Percentiles rank a stretch among this genome's conserved stretches.
Conservation (phyloP, 805 yeast genomes). For the Myxozyma neotropica region DNA sequence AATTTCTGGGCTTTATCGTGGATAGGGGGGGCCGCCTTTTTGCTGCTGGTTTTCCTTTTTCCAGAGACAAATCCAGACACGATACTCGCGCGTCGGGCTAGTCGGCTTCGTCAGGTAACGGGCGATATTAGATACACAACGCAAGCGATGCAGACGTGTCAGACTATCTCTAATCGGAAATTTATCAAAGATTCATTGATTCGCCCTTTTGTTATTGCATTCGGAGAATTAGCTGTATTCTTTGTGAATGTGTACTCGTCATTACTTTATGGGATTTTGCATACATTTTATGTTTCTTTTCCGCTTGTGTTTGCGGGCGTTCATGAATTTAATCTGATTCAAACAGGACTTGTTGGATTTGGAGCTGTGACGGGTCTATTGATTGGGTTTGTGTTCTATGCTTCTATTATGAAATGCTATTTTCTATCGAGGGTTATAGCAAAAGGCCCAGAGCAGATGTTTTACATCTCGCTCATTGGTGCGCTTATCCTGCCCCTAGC, state of each 20-base stretch:
- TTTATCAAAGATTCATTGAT: constrained; percentile 36
- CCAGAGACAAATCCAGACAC: constrained; percentile 56
- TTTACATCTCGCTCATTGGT: constrained; percentile 11
- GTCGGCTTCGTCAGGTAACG: constrained; percentile 50
- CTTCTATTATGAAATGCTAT: not conserved
- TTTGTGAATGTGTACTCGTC: constrained; percentile 57
- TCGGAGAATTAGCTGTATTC: constrained; percentile 60
- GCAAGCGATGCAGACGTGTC: constrained; percentile 36
- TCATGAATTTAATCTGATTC: constrained; percentile 53
- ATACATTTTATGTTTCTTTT: constrained; percentile 63
- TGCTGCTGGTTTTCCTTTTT: constrained; percentile 47
- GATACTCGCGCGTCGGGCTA: constrained; percentile 53
- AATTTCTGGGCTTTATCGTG: constrained; percentile 38
- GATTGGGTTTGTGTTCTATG: constrained; percentile 27
- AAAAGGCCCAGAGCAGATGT: constrained; percentile 12
- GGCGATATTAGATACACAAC: constrained; percentile 52
- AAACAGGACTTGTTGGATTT: constrained; percentile 52
- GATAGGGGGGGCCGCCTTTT: constrained; percentile 45
- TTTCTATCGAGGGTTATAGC: not conserved
- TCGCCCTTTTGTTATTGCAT: constrained; percentile 52
- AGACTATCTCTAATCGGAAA: not conserved
- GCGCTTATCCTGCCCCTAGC: constrained; percentile 48
- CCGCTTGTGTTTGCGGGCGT: constrained; percentile 56
- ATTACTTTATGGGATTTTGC: constrained; percentile 55
- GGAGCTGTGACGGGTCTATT: constrained; percentile 52